Percentiles rank a stretch among this genome's conserved stretches.
Evolutionary conservation across 768 basidiomycete genomes (phyloP).

Genomic region (Lactarius trivialis): DNA sequence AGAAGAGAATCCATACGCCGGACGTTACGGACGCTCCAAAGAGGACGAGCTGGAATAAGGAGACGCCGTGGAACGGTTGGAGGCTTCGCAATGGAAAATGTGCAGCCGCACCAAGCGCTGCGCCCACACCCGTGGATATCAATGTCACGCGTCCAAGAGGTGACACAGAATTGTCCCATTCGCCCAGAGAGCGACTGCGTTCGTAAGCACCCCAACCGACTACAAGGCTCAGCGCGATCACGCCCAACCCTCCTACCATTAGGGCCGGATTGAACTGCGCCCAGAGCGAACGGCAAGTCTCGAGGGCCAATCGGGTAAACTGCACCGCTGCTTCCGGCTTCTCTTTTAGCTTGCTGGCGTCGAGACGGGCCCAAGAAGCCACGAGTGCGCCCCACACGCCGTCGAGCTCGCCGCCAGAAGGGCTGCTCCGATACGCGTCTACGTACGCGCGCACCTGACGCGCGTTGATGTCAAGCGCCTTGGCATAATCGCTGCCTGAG

Average conservation of each 20-base stretch:
- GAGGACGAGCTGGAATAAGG: conserved; percentile 6
- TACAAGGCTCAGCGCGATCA: conserved; percentile 51
- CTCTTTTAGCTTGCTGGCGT: neutral
- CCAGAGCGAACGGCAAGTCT: conserved; percentile 81
- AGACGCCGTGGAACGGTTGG: conserved; percentile 24
- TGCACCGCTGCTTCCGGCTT: conserved; percentile 29
- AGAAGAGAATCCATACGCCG: conserved; percentile 29
- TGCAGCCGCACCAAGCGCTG: conserved; percentile 1
- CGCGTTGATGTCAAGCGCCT: conserved; percentile 64
- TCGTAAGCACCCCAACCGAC: conserved; percentile 52
- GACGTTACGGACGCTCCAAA: conserved; percentile 32
- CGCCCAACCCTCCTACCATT: conserved; percentile 64
- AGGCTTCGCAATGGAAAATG: neutral
- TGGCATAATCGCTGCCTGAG: conserved; percentile 37
- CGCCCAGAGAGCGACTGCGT: conserved; percentile 36
- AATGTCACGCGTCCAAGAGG: conserved; percentile 6
- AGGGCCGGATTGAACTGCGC: conserved; percentile 83
- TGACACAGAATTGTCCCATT: conserved; percentile 42
- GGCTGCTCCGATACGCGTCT: conserved; percentile 62
- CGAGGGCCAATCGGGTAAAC: conserved; percentile 57
- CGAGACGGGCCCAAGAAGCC: conserved; percentile 15
- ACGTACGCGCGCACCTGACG: conserved; percentile 74
- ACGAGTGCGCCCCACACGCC: conserved; percentile 51
- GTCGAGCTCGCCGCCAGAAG: conserved; percentile 69
- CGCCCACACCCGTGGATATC: conserved; percentile 3